Conservation (phyloP, 768 basidiomycete genomes). For the Lactarius tabidus region DNA sequence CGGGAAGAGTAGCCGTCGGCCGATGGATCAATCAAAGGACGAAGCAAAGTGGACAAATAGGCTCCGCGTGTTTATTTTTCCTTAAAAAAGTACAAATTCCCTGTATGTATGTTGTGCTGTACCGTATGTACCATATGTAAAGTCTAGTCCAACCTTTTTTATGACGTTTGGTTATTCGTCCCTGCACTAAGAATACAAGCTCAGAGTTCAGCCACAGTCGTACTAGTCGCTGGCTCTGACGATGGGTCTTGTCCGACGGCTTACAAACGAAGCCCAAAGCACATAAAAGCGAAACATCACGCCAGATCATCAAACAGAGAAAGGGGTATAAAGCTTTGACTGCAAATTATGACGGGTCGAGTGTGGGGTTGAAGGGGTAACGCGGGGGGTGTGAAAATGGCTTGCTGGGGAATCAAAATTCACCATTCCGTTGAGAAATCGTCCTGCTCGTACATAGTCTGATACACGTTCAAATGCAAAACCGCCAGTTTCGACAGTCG, state of each 20-base stretch:
- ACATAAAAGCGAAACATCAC: slow-evolving; percentile 21
- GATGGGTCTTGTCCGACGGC: slow-evolving; percentile 14
- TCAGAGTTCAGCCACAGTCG: slow-evolving; percentile 18
- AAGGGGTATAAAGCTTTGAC: slow-evolving; percentile 20
- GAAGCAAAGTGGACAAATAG: not conserved
- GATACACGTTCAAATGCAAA: slow-evolving; percentile 72
- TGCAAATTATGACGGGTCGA: slow-evolving; percentile 18
- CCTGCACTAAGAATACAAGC: slow-evolving; percentile 19
- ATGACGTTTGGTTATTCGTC: not conserved
- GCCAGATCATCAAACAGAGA: slow-evolving; percentile 11
- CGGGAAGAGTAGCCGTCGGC: not conserved
- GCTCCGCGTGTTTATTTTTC: not conserved
- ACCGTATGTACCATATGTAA: not conserved
- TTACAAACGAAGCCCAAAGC: slow-evolving; percentile 7
- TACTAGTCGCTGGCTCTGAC: slow-evolving; percentile 7
- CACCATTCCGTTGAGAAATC: slow-evolving; percentile 38
- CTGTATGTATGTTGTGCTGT: not conserved
- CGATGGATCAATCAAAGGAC: not conserved
- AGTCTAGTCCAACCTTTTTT: not conserved
- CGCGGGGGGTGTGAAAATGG: slow-evolving; percentile 8
- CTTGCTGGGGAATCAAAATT: slow-evolving; percentile 8
- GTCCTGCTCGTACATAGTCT: slow-evolving; percentile 71
- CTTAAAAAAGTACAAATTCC: not conserved
- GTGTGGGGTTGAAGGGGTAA: slow-evolving; percentile 13
- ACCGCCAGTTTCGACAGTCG: slow-evolving; percentile 67